A percentile compares a stretch with the other conserved stretches of the same genome.
These are phyloP conservation scores for Aspergillus sojae DNA, from an alignment of 2,329 filamentous ascomycete species.

Conservation along the genomic window DNA sequence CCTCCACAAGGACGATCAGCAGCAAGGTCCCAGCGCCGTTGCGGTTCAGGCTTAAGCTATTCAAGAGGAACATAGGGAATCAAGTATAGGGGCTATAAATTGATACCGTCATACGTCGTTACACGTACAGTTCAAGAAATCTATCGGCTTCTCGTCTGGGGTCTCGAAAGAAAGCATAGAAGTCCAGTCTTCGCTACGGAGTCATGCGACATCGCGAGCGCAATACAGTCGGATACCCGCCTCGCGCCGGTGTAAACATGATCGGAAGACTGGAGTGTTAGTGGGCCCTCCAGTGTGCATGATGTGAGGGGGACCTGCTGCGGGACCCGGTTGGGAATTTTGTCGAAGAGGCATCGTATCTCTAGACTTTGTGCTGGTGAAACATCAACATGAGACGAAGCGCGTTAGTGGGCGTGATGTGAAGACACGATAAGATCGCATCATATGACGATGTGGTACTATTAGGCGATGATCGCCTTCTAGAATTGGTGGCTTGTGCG, in stretches of 20 bases:
- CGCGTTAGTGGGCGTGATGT: too few relatives aligned
- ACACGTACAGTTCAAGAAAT: not conserved
- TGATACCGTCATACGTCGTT: not conserved
- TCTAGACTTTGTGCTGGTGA: not conserved
- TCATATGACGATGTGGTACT: not conserved
- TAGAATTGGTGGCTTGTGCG: not conserved
- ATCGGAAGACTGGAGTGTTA: not conserved
- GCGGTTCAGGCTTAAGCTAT: constrained; percentile 44
- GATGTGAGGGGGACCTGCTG: not conserved
- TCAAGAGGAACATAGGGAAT: not conserved
- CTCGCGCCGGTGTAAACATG: not conserved
- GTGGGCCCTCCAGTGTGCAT: not conserved
- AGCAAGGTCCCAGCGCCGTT: constrained; percentile 32
- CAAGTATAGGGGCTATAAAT: not conserved
- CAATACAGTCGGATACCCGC: not conserved
- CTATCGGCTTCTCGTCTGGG: not conserved
- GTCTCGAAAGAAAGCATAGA: not conserved
- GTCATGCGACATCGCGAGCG: not conserved
- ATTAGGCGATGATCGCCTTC: not conserved
- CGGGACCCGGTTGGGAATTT: not conserved
- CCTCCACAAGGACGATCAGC: constrained; percentile 51
- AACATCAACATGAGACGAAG: not conserved
- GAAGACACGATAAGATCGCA: not conserved
- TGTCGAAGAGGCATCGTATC: not conserved
- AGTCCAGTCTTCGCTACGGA: not conserved